Percentiles rank a stretch among this genome's conserved stretches.
Conservation (phyloP, 2,329 filamentous ascomycete genomes). For the Zasmidium angulare region DNA sequence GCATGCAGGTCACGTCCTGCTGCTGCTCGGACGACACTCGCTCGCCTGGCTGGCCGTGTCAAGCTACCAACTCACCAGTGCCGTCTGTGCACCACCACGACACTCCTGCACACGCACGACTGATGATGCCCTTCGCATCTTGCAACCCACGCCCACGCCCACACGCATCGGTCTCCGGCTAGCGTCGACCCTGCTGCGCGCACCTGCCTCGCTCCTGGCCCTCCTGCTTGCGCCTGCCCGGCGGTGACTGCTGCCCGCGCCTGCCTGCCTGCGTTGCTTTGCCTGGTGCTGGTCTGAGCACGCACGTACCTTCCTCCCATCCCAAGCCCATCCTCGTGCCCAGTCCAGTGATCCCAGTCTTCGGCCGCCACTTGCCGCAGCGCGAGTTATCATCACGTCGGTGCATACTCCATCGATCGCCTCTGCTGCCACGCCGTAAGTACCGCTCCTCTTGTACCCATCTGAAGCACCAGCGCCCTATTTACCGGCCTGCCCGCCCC, state of each 20-base stretch:
- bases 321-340: constrained; percentile 18
- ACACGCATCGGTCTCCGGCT: too few species aligned
- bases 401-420: constrained; percentile 18
- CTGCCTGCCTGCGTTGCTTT: too few species aligned
- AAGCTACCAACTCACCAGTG: too few species aligned
- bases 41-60: background rate
- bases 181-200: too few species aligned
- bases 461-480: constrained; percentile 23
- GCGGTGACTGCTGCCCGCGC: background rate
- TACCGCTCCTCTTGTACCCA: constrained; percentile 22
- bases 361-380: constrained; percentile 26
- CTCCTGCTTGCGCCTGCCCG: too few species aligned
- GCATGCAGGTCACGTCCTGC: background rate
- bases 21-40: constrained; percentile 11
- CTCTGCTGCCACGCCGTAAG: constrained; percentile 26
- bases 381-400: constrained; percentile 25
- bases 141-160: too few species aligned
- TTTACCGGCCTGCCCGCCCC: constrained; percentile 26
- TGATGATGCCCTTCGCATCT: background rate
- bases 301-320: background rate
- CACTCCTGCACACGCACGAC: background rate
- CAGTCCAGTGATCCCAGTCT: constrained; percentile 26
- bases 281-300: constrained; percentile 22
- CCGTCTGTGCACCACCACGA: background rate
- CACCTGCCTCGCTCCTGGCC: too few species aligned